These are phyloP conservation scores for Grigorovia yakushimaensis DNA, from an alignment of 805 yeast species.

Conservation along the genomic window DNA sequence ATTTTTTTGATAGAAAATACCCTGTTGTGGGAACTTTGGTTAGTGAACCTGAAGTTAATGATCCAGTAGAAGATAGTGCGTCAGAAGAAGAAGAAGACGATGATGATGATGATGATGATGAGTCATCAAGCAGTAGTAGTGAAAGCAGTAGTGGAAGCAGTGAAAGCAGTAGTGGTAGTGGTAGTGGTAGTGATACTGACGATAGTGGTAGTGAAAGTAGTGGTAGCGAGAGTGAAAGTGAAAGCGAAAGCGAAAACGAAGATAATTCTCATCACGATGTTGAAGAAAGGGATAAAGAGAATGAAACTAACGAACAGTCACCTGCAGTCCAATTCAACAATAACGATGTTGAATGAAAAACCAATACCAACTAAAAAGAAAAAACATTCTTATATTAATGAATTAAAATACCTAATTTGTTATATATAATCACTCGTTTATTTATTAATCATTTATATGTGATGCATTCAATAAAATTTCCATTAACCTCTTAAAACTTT, in stretches of 20 bases:
- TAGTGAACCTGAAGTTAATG: slow-evolving; percentile 30
- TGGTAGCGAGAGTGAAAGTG: neutral
- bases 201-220: neutral
- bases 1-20: slow-evolving; percentile 73
- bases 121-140: neutral
- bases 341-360: neutral
- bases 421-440: neutral
- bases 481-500: no score
- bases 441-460: neutral
- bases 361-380: neutral
- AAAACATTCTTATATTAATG: neutral
- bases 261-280: neutral
- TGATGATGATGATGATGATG: neutral
- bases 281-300: no score
- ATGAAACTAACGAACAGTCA: neutral
- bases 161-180: neutral
- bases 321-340: neutral
- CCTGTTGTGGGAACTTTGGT: slow-evolving; percentile 67
- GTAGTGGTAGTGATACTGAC: neutral
- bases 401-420: neutral
- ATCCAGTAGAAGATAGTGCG: neutral
- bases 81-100: neutral
- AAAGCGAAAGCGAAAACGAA: neutral
- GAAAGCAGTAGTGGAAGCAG: neutral
- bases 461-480: neutral